Percentiles rank a stretch among this genome's conserved stretches.
Evolutionary conservation across 768 basidiomycete genomes (phyloP).

Genomic region (Agaricus sinodeliciosus): DNA sequence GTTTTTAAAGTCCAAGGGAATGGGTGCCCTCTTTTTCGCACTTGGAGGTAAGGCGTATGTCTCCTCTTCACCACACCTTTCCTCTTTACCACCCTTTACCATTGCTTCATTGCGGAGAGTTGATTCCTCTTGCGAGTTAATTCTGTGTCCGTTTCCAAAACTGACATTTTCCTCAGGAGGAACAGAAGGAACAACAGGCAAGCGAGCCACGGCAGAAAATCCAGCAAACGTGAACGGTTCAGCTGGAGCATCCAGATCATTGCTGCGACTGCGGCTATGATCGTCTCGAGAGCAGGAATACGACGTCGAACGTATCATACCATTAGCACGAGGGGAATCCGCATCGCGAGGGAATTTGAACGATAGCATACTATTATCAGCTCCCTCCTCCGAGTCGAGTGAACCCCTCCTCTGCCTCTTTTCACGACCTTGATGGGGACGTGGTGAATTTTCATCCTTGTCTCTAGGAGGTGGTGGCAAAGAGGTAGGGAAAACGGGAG

Average conservation of each 20-base stretch:
- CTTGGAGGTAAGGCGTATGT: slow-evolving; percentile 15
- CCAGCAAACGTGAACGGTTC: slow-evolving; percentile 66
- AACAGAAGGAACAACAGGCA: slow-evolving; percentile 23
- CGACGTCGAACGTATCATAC: slow-evolving; percentile 31
- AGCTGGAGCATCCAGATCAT: slow-evolving; percentile 35
- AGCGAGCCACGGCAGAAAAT: slow-evolving; percentile 38
- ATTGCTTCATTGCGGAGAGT: not conserved
- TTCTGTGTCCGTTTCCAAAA: not conserved
- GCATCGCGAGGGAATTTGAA: slow-evolving; percentile 66
- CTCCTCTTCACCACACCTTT: slow-evolving; percentile 11
- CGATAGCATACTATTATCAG: slow-evolving; percentile 55
- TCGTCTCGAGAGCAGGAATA: slow-evolving; percentile 15
- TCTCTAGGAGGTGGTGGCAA: slow-evolving; percentile 18
- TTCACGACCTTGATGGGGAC: slow-evolving; percentile 66
- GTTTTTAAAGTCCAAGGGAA: slow-evolving; percentile 68
- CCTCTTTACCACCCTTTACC: not conserved
- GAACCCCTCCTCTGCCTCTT: slow-evolving; percentile 66
- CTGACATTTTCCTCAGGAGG: slow-evolving; percentile 4
- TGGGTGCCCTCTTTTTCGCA: slow-evolving; percentile 59
- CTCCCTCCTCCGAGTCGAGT: slow-evolving; percentile 38
- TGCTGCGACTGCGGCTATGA: slow-evolving; percentile 1
- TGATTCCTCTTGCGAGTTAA: slow-evolving; percentile 12
- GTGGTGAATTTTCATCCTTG: slow-evolving; percentile 32
- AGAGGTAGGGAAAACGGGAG: slow-evolving; percentile 21
- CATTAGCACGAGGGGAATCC: slow-evolving; percentile 38